Evolutionary conservation across 306 rosid genomes (phyloP), one percentile per base, ranked within the genome.

Genomic region (Prunus padus): DNA sequence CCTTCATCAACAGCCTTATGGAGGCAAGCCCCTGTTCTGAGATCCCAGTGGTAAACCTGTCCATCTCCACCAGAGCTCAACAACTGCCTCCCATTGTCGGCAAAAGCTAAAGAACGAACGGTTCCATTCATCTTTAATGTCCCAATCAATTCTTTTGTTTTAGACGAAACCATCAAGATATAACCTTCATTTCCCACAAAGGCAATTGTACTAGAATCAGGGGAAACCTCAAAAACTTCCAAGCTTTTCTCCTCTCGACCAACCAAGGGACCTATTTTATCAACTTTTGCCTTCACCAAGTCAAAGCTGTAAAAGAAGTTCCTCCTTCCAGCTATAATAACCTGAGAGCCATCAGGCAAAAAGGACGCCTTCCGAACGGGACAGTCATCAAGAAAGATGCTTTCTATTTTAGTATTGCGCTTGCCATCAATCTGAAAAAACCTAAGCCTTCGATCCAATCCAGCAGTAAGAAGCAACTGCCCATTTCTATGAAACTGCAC

Each of bases 201-300:
- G 11, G 97, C 98, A 78, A 95, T 79, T n/a, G 80, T 82, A 72
- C 84, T 81, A 72, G 98, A 95, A 83, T 95, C 96, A 25, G 96
- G 88, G 70, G 97, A 90, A 67, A 90, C 91, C 87, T 95, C 96
- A 76, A 95, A 92, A 84, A 18, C 16, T 80, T 92, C 98, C 86
- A 95, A 77, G 88, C 98, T 95, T 81, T 90, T 92, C 83, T 95
- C 98, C 76, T 90, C 96, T 86, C 98, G 86, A 71, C 96, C 97
- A 71, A 95, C 91, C 45, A 95, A 88, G 45, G 98, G 98, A 44
- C 98, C 97, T 15, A 90, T 89, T 76, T 82, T 89, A 51, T 90
- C 96, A 71, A 90, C 87, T 72, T 69, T 84, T 54, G 96, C 96
- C 82, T 92, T 92, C 31, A 90, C 95, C 59, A 95, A 76, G 79